Evolutionary conservation across 202 grass and related monocot genomes (phyloP).

Genomic region (Elaeis oleifera): DNA sequence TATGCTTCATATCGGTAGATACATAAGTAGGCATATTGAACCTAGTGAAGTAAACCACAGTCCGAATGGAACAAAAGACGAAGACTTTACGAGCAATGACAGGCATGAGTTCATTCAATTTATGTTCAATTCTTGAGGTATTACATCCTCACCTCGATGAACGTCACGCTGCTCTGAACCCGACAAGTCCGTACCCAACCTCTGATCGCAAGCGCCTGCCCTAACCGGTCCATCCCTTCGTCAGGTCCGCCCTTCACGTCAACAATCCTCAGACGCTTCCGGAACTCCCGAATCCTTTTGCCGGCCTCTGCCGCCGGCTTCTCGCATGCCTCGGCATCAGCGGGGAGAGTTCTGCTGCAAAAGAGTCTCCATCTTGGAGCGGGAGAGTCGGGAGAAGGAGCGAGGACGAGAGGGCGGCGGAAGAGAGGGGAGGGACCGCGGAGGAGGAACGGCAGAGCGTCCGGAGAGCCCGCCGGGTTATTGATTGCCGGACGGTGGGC

Average conservation of each 20-base stretch:
- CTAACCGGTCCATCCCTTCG: constrained; percentile 55
- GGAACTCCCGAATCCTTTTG: constrained; percentile 59
- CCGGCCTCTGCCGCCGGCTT: constrained; percentile 8
- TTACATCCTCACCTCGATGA: constrained; percentile 59
- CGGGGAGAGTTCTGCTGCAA: constrained; percentile 39
- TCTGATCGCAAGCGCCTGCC: constrained; percentile 55
- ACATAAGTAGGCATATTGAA: no score
- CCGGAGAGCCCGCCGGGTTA: not conserved
- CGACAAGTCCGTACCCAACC: constrained; percentile 94
- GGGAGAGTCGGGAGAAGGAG: constrained; percentile 4
- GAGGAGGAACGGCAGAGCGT: not conserved
- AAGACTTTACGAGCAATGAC: no score
- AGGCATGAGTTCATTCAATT: no score
- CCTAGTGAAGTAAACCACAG: no score
- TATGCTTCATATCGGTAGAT: no score
- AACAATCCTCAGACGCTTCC: constrained; percentile 45
- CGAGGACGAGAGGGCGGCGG: not conserved
- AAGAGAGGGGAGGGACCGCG: not conserved
- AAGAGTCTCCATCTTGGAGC: constrained; percentile 35
- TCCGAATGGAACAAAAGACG: no score
- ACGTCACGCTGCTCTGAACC: constrained; percentile 86
- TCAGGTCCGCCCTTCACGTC: constrained; percentile 67
- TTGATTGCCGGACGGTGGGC: not conserved
- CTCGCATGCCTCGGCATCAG: constrained; percentile 13
- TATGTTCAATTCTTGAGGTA: no score